Base-by-base conservation (phyloP, 2,329 filamentous ascomycete genomes). In the Trichoderma pleuroti region DNA sequence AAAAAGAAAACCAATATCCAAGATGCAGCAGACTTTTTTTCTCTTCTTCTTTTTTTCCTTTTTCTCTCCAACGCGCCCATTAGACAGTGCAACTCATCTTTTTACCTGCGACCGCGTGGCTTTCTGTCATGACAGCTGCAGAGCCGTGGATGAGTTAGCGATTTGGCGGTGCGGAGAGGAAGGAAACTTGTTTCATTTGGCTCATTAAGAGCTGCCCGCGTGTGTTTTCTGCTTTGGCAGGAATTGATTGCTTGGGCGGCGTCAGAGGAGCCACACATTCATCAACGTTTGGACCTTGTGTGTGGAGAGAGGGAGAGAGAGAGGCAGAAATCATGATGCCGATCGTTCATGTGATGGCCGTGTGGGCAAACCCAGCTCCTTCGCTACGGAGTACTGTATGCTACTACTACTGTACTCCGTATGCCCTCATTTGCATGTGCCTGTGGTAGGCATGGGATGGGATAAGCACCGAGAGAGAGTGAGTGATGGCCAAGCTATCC, bases 81-180 rank as follows among this genome's bases (percentile, higher is more conserved):
- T 84, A 94, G 93, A 95, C 92, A 95, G 92, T 94, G 89, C 92
- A 91, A 88, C 86, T 86, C 90, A 90, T 89, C 86, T 87, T 84
- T 49, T 81, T 82, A 81, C 81, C 82, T 84, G 85, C 84, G 81
- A 84, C 81, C 81, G 84, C 82, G 81, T 84, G 86, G 84, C 91
- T 86, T 94, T 92, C 89, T 94, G 92, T 86, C 84, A 84, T 85
- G 78, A 74, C 79, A 84, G 82, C 82, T 80, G 85, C 85, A 83
- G 83, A 77, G 83, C 83, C 82, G 81, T 92, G 91, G 90, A 86
- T 90, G 87, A 82, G 82, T 77, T 81, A 83, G 86, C 87, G 86
- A 86, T 90, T 87, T 85, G 81, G 87, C 73, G 83, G 80, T 79
- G 87, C 85, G 81, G 83, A 89, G 81, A 89, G 82, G 78, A 82